Conservation (phyloP, 1,284 basidiomycete species). For the Boletus semigastroideus region DNA sequence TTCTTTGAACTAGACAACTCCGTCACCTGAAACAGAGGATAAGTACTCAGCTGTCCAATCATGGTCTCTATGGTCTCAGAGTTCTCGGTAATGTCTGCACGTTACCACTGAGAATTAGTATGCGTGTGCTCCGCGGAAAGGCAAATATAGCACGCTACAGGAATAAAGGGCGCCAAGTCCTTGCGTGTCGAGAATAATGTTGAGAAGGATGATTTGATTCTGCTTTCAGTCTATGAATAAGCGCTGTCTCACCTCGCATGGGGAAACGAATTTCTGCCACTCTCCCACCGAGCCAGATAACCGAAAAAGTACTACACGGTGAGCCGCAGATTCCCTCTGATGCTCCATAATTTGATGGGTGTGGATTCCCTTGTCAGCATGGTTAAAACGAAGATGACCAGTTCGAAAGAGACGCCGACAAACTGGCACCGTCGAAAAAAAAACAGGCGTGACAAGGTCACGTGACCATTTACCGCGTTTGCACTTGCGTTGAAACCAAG, state of each 20-base stretch:
- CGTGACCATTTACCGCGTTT: constrained; percentile 2
- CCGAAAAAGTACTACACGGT: neutral
- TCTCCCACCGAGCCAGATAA: neutral
- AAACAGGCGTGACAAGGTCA: neutral
- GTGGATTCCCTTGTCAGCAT: neutral
- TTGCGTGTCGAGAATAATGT: constrained; percentile 16
- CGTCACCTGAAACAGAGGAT: neutral
- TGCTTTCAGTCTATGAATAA: constrained; percentile 1
- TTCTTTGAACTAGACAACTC: neutral
- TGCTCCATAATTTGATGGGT: neutral
- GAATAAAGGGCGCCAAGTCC: constrained; percentile 1
- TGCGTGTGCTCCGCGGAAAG: constrained; percentile 10
- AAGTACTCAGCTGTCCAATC: neutral
- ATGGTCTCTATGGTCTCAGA: no score
- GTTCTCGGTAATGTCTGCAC: neutral
- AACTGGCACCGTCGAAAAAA: no score
- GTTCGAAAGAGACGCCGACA: neutral
- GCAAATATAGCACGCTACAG: neutral
- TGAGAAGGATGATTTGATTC: neutral
- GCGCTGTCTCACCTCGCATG: constrained; percentile 1
- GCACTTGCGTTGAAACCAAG: neutral
- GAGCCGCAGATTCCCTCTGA: neutral
- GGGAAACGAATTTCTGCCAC: neutral
- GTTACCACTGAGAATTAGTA: neutral
- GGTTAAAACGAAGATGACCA: neutral